A percentile compares a stretch with the other conserved stretches of the same genome.
These are phyloP conservation scores for Leccinum solheimii DNA, from an alignment of 1,284 basidiomycete genomes.

Conservation along the genomic window DNA sequence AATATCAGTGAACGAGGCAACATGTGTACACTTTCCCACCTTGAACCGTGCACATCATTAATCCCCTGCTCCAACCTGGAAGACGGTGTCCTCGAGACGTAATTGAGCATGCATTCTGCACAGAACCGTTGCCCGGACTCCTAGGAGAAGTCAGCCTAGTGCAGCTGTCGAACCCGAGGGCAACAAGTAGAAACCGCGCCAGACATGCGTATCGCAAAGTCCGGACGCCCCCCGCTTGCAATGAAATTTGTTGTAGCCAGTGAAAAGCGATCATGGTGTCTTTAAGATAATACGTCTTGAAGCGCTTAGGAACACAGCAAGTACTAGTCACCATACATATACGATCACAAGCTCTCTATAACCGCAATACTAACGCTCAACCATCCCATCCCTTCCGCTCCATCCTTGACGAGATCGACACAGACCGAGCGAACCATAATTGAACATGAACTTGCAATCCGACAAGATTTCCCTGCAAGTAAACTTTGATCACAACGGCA, in stretches of 20 bases:
- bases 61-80: neutral
- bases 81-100: neutral
- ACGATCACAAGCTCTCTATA: constrained; percentile 2
- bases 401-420: neutral
- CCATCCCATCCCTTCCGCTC: neutral
- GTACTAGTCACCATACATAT: constrained; percentile 7
- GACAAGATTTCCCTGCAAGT: constrained; percentile 13
- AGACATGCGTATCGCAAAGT: neutral
- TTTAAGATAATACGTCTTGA: neutral
- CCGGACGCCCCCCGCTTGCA: neutral
- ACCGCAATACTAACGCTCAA: constrained; percentile 16
- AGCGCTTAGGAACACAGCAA: constrained; percentile 23
- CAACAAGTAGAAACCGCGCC: neutral
- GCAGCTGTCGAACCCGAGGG: neutral
- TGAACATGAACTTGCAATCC: constrained; percentile 16
- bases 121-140: neutral
- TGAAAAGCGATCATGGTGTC: neutral
- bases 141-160: neutral
- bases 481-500: neutral
- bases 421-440: neutral
- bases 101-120: neutral
- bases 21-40: no score
- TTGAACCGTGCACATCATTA: no score
- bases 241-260: neutral
- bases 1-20: neutral